phyloP scores from a whole-genome alignment of 176 grass and related monocot genomes.

The Puya raimondii region DNA sequence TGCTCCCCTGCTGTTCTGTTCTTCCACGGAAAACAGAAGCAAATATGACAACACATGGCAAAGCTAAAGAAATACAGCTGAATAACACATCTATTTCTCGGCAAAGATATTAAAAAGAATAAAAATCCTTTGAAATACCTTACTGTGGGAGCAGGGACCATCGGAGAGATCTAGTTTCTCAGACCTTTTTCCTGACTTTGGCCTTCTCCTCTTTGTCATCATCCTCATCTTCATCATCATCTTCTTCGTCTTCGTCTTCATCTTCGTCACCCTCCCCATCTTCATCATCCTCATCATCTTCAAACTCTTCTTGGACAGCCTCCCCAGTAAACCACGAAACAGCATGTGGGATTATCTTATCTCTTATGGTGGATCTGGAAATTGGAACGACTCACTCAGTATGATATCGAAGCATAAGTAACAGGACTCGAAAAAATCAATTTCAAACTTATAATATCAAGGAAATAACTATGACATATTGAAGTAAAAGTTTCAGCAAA shows the following conservation, averaged over 20 bases:
- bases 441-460: background rate
- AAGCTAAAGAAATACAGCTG: background rate
- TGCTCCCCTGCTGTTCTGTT: conserved; percentile 41
- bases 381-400: background rate
- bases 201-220: conserved; percentile 43
- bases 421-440: background rate
- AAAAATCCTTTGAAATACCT: conserved; percentile 20
- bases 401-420: background rate
- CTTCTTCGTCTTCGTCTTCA: conserved; percentile 29
- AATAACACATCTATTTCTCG: background rate
- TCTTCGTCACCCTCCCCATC: conserved; percentile 28
- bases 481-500: conserved; percentile 1
- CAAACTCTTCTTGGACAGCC: conserved; percentile 63
- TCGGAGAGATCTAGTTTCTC: background rate
- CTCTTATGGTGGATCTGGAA: conserved; percentile 74
- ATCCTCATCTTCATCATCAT: conserved; percentile 36
- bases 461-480: no score
- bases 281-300: conserved; percentile 33
- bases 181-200: conserved; percentile 30
- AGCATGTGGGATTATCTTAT: conserved; percentile 92
- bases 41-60: background rate
- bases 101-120: background rate
- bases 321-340: conserved; percentile 89
- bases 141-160: background rate
- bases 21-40: conserved; percentile 2